Base-by-base conservation (phyloP, 2,329 filamentous ascomycete genomes). In the Albifimbria verrucaria region DNA sequence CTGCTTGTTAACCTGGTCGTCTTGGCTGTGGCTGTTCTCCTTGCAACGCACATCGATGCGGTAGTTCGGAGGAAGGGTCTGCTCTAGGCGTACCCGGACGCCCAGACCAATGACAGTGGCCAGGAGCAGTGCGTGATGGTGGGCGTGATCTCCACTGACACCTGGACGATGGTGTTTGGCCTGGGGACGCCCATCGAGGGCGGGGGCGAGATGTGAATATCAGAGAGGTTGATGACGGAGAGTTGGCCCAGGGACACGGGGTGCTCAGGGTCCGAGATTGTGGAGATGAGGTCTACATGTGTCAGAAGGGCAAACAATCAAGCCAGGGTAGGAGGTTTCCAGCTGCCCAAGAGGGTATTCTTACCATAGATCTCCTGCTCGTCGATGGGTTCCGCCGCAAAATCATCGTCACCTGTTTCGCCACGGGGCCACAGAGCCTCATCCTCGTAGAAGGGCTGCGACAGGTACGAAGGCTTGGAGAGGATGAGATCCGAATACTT, bases 111-210 rank as follows among this genome's bases (percentile, higher is more conserved):
- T 96, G 55, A 99, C 92, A 0, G 94, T 99, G 26, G 94, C 94
- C 41, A 99, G 82, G 90, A 96, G 77, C 94, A 99, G 72, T 97
- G 94, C 17, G 93, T 95, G 66, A 97, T 94, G 23, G 94, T 99
- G 10, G 94, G 94, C 11, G 94, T 99, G 61, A 99, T 88, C 64
- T 96, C 84, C 43, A 99, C 91, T 3, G 87, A 81, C 32, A 97
- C 91, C 39, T 78, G 87, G 73, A 77, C 92, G 75, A 81, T 82
- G 66, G 66, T 85, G 74, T 77, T 73, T 17, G 76, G 72, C 52
- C 76, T 73, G 24, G 74, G 80, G 28, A 68, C 61, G 9, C 68
- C 68, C 32, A 65, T 55, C 1, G 64, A 52, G 5, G 70, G 72
- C n/a, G 71, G 65, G 9, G 73, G 72, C 10, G 73, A 77, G 61